Base-by-base conservation (phyloP, 352 stramenopile species). In the Pythium aristosporum region DNA sequence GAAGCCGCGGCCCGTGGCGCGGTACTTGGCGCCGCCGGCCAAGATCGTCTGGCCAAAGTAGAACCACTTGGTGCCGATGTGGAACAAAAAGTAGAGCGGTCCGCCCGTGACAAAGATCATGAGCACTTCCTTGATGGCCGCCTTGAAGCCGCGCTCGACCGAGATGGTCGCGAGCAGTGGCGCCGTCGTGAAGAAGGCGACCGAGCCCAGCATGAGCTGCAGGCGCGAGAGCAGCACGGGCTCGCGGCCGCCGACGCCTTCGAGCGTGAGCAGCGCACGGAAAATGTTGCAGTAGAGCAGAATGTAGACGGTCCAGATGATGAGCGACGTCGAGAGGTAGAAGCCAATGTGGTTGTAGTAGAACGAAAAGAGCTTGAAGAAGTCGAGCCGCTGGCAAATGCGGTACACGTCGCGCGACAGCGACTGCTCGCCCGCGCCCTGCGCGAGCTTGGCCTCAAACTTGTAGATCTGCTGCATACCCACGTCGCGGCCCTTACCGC, bases 401-500 rank as follows among this genome's bases (percentile, higher is more conserved):
- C 97, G 85, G 77, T 98, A 98, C 23, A 99, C 96, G 82, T 99
- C 97, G 53, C 97, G 89, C 28, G 96, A 99, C 23, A 99, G 79
- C 71, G 96, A 99, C 73, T 99, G 97, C 72, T 99, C 97, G 3
- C 94, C 97, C 12, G 97, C 96, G 52, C 97, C 97, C 75, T 99
- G 96, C 59, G 93, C 97, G 11, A 98, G 79, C 67, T 99, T 99
- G 1, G 97, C 97, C 76, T 99, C 97, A 64, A 99, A 99, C 77
- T 99, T 99, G 85, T 99, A 99, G 66, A 99, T 99, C 73, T 99
- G 97, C 71, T 98, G 98, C 96, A 99, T 99, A 44, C 97, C 97
- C 28, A 99, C 97, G 90, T 99, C 97, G 54, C 97, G 94, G 39
- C 97, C 97, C 73, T 99, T 99, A 54, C 97, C 97, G 47, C 98